phyloP scores from a whole-genome alignment of 2,329 filamentous ascomycete genomes.

The Aureobasidium namibiae region DNA sequence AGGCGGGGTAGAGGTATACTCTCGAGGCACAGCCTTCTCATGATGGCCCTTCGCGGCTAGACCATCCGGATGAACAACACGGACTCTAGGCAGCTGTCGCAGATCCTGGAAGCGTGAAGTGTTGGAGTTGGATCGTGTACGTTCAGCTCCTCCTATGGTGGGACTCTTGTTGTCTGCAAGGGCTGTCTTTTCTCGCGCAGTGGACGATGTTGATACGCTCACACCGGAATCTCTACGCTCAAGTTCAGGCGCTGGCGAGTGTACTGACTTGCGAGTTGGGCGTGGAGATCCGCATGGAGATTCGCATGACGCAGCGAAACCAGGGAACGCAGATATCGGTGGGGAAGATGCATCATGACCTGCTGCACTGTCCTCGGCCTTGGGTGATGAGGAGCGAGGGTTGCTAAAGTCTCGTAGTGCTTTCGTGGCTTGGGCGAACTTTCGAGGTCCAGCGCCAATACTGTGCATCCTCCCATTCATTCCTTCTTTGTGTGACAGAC shows the following conservation, averaged over 20 bases:
- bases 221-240: constrained; percentile 4
- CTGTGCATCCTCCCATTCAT: constrained; percentile 12
- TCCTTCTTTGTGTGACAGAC: constrained; percentile 19
- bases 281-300: background rate
- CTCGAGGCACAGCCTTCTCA: constrained; percentile 15
- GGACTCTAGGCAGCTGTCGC: constrained; percentile 20
- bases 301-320: background rate
- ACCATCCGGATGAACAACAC: constrained; percentile 21
- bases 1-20: constrained; percentile 15
- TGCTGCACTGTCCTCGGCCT: background rate
- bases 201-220: background rate
- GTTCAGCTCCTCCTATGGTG: background rate
- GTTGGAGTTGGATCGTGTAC: constrained; percentile 1
- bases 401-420: constrained; percentile 8
- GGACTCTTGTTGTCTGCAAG: background rate
- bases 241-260: background rate
- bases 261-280: background rate
- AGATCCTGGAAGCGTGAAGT: constrained; percentile 13
- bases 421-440: constrained; percentile 14
- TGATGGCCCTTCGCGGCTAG: background rate
- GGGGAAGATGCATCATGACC: background rate
- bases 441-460: constrained; percentile 13
- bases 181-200: background rate
- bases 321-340: background rate
- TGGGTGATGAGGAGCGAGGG: background rate